Evolutionary conservation across 208 protist species (phyloP).

Genomic region (Acanthamoeba culbertsoni): DNA sequence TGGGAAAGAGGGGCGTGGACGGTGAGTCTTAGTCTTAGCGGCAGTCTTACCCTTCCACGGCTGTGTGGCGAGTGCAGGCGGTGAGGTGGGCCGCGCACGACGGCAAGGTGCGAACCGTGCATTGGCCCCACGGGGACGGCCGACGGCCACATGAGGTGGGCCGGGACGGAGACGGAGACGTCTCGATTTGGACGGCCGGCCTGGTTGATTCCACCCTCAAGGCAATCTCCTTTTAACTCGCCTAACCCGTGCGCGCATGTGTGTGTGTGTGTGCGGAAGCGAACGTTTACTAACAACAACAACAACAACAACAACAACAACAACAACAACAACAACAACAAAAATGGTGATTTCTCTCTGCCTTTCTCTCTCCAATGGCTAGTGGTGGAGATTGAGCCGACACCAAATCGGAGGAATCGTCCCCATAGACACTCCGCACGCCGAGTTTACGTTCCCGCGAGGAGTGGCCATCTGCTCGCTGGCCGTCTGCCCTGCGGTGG

Average conservation of each 20-base stretch:
- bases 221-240: not conserved
- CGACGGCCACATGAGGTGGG: not conserved
- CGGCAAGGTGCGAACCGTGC: not conserved
- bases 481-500: not conserved
- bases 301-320: no score
- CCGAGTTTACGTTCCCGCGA: not conserved
- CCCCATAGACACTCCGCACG: not conserved
- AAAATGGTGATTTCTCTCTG: no score
- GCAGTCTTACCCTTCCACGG: not conserved
- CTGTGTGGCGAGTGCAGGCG: not conserved
- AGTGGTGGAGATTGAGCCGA: no score
- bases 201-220: not conserved
- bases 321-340: no score
- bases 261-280: no score
- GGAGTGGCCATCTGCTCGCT: not conserved
- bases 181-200: not conserved
- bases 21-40: not conserved
- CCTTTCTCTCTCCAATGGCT: no score
- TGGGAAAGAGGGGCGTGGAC: no score
- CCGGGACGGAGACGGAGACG: not conserved
- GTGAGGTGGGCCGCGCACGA: not conserved
- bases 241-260: no score
- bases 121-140: not conserved
- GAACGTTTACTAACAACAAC: no score
- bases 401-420: not conserved